Percentiles rank a stretch among this genome's conserved stretches.
Evolutionary conservation across 768 basidiomycete species (phyloP).

Genomic region (Suillus clintonianus): DNA sequence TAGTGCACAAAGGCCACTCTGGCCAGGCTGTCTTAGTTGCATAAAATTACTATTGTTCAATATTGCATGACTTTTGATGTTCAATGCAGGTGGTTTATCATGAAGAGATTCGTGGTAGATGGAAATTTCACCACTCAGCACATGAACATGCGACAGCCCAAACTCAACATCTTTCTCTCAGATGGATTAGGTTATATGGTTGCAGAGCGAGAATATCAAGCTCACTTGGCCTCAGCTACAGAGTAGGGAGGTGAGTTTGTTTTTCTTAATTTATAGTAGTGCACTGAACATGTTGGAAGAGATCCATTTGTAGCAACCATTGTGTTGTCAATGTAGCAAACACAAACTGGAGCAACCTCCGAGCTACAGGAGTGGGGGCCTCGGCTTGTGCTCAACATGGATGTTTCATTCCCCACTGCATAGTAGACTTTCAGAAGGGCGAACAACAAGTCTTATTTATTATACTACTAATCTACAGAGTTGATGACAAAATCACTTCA

Average conservation of each 20-base stretch:
- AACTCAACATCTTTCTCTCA: conserved; percentile 24
- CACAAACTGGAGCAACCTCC: conserved; percentile 15
- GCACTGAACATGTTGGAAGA: background rate
- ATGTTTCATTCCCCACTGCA: conserved; percentile 26
- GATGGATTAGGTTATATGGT: conserved; percentile 32
- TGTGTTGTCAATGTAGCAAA: conserved; percentile 17
- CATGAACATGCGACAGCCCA: conserved; percentile 21
- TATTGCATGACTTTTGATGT: background rate
- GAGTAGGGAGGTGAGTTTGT: conserved; percentile 7
- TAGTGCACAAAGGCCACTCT: too few species aligned
- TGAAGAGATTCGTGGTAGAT: conserved; percentile 4
- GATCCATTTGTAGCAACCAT: conserved; percentile 14
- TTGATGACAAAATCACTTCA: background rate
- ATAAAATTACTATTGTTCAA: too few species aligned
- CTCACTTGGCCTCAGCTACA: conserved; percentile 17
- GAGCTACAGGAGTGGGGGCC: conserved; percentile 28
- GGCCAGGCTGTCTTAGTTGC: too few species aligned
- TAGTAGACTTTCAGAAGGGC: conserved; percentile 34
- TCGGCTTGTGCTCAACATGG: conserved; percentile 32
- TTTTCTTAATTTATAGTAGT: too few species aligned
- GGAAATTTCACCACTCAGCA: conserved; percentile 14
- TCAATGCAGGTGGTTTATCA: background rate
- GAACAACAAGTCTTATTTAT: conserved; percentile 17
- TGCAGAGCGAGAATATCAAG: conserved; percentile 11
- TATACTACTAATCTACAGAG: background rate